These are phyloP conservation scores for Apiotrichum porosum DNA, from an alignment of 1,284 basidiomycete genomes.

Conservation along the genomic window DNA sequence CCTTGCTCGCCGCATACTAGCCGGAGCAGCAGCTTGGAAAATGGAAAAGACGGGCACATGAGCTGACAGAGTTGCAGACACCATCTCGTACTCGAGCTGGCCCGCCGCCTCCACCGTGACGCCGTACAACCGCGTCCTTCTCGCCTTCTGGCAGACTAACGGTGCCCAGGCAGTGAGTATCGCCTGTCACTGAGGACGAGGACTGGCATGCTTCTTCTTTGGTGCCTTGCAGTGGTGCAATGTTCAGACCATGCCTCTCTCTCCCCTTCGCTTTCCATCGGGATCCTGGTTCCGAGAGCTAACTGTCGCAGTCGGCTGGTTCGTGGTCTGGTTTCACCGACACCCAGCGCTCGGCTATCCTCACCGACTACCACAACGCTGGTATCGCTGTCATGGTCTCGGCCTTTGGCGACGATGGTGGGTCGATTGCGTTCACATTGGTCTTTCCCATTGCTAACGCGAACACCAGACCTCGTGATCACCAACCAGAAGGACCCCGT, in stretches of 20 bases:
- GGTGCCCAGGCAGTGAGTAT: constrained; percentile 39
- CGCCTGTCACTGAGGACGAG: no score
- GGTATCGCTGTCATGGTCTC: constrained; percentile 52
- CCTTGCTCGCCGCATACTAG: no score
- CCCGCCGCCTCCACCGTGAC: constrained; percentile 10
- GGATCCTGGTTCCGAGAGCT: no score
- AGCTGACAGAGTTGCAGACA: constrained; percentile 21
- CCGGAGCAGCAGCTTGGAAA: no score
- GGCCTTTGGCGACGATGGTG: constrained; percentile 50
- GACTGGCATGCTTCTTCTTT: no score
- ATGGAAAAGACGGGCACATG: no score
- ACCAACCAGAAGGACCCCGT: constrained; percentile 46
- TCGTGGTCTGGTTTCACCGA: constrained; percentile 37
- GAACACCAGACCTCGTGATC: constrained; percentile 28
- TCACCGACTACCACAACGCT: constrained; percentile 47
- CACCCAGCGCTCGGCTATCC: constrained; percentile 30
- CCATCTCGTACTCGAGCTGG: constrained; percentile 31
- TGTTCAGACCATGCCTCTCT: no score
- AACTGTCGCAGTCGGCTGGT: no score
- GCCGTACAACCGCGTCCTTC: constrained; percentile 49
- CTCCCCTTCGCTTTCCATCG: no score
- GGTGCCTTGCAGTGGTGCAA: no score
- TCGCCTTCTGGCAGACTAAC: constrained; percentile 51
- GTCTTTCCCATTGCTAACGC: no score
- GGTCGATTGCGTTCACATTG: not conserved